phyloP scores from a whole-genome alignment of 371 early-diverging fungal species.

The Nematocida ironsii region DNA sequence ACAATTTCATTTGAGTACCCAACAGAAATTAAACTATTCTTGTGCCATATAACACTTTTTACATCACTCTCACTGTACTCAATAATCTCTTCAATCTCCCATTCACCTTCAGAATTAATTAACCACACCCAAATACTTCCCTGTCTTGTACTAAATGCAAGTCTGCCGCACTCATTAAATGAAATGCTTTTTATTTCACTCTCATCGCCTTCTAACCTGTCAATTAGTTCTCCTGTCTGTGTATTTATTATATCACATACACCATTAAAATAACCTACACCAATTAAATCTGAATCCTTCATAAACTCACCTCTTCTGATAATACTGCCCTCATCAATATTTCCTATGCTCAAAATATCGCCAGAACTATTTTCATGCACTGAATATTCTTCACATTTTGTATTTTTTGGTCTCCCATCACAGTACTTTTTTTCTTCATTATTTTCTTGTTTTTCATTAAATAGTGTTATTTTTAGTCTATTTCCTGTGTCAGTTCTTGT shows the following conservation, averaged over 20 bases:
- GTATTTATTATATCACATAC: constrained; percentile 43
- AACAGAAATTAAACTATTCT: constrained; percentile 4
- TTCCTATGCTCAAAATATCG: background rate
- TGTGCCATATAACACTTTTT: constrained; percentile 23
- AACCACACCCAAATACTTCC: constrained; percentile 51
- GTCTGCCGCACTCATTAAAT: background rate
- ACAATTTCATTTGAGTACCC: constrained; percentile 45
- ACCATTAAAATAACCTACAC: constrained; percentile 41
- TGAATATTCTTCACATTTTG: background rate
- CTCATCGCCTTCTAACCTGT: constrained; percentile 39
- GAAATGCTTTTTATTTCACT: constrained; percentile 30
- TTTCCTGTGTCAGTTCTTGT: background rate
- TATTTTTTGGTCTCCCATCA: background rate
- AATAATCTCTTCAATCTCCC: constrained; percentile 58
- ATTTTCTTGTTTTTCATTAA: background rate
- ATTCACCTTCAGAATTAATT: constrained; percentile 8
- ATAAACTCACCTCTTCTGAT: constrained; percentile 35
- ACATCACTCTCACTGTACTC: constrained; percentile 59
- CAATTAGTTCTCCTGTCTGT: background rate
- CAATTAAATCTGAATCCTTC: background rate
- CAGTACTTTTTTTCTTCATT: background rate
- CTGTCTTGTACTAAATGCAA: constrained; percentile 35
- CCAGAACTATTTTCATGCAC: background rate
- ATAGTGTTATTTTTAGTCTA: background rate
- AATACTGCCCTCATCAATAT: background rate